Evolutionary conservation across 2,329 filamentous ascomycete species (phyloP).

Genomic region (Epichloe festucae): DNA sequence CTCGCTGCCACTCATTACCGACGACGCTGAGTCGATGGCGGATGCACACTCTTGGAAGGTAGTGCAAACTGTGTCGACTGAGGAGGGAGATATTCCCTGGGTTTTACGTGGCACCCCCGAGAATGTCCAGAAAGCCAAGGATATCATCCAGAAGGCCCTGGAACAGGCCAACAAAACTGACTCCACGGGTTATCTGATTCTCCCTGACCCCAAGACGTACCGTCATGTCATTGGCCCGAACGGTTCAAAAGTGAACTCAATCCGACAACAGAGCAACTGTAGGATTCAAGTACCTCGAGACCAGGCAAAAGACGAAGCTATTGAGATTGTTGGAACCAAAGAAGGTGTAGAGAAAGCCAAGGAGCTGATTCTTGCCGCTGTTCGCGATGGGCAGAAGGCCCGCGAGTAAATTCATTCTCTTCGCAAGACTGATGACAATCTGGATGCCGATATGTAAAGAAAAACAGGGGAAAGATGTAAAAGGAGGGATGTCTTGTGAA

Average conservation of each 20-base stretch:
- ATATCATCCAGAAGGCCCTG: slow-evolving; percentile 59
- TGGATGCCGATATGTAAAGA: neutral
- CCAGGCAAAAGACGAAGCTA: slow-evolving; percentile 64
- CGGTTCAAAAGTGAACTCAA: slow-evolving; percentile 83
- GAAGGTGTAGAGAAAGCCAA: slow-evolving; percentile 78
- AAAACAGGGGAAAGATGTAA: neutral
- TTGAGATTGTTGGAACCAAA: slow-evolving; percentile 71
- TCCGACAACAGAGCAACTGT: slow-evolving; percentile 84
- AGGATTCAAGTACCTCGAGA: slow-evolving; percentile 87
- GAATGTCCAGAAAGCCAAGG: slow-evolving; percentile 69
- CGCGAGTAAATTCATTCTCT: slow-evolving; percentile 13
- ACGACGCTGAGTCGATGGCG: slow-evolving; percentile 53
- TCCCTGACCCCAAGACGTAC: slow-evolving; percentile 83
- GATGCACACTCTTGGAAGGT: slow-evolving; percentile 75
- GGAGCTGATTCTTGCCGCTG: slow-evolving; percentile 76
- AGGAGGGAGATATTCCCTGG: slow-evolving; percentile 73
- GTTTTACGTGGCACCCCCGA: slow-evolving; percentile 70
- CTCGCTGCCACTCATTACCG: slow-evolving; percentile 80
- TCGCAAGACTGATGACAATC: neutral
- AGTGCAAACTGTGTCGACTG: slow-evolving; percentile 48
- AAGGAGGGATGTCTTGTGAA: neutral
- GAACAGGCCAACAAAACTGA: slow-evolving; percentile 56
- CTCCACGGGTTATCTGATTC: slow-evolving; percentile 72
- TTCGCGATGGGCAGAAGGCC: slow-evolving; percentile 45
- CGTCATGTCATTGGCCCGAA: slow-evolving; percentile 80